Evolutionary conservation across 2,329 filamentous ascomycete species (phyloP).

Genomic region (Hypocreales sp.): DNA sequence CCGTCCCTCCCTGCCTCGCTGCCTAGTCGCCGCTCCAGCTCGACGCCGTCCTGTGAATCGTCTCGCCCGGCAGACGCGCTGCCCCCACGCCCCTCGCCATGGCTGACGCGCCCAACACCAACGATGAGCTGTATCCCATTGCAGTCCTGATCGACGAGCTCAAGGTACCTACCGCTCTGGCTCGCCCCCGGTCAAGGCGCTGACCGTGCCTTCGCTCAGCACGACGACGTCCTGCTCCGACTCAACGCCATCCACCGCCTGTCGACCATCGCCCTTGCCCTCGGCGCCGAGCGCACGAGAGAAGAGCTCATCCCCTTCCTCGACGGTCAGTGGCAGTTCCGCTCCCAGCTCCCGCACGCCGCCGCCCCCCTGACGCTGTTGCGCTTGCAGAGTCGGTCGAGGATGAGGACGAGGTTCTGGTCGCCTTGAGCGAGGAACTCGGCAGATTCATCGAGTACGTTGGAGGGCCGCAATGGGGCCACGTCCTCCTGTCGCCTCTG

Average conservation of each 20-base stretch:
- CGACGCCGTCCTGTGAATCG: too few relatives aligned
- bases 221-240: constrained; percentile 94
- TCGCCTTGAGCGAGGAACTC: constrained; percentile 91
- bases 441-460: constrained; percentile 97
- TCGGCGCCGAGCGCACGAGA: constrained; percentile 90
- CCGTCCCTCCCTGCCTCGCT: too few relatives aligned
- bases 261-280: constrained; percentile 90
- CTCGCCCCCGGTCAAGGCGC: constrained; percentile 8
- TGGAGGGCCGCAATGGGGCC: constrained; percentile 81
- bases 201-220: constrained; percentile 35
- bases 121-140: constrained; percentile 98
- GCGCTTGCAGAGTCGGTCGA: constrained; percentile 80
- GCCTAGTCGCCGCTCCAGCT: too few relatives aligned
- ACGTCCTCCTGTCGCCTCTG: constrained; percentile 89
- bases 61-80: constrained; percentile 13
- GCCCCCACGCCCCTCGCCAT: constrained; percentile 41
- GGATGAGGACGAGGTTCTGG: constrained; percentile 96
- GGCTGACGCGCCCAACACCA: constrained; percentile 79
- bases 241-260: constrained; percentile 97
- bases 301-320: constrained; percentile 98
- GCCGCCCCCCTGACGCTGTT: too few relatives aligned
- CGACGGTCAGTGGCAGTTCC: constrained; percentile 70
- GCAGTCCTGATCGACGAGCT: constrained; percentile 98
- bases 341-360: too few relatives aligned
- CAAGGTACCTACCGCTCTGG: constrained; percentile 48